Evolutionary conservation across 192 early-diverging fungal genomes (phyloP).

Genomic region (Gamsiella multidivaricata): DNA sequence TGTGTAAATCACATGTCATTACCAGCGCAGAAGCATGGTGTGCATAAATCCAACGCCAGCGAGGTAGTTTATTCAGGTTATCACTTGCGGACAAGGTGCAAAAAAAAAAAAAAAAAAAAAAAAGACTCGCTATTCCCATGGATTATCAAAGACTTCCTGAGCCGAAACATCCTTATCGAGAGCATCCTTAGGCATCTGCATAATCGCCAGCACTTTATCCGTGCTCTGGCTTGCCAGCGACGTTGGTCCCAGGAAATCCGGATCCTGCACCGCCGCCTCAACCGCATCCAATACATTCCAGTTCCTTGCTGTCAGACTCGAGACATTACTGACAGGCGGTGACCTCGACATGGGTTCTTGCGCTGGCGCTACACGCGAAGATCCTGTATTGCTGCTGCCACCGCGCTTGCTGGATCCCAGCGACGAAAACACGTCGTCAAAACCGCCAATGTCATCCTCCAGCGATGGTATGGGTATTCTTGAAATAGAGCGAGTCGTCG

Average conservation of each 20-base stretch:
- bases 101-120: not conserved
- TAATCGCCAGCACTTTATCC: conserved; percentile 57
- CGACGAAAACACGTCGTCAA: conserved; percentile 37
- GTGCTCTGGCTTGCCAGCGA: conserved; percentile 9
- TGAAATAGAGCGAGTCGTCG: not conserved
- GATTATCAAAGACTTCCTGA: conserved; percentile 61
- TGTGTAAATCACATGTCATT: no score
- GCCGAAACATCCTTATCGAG: conserved; percentile 70
- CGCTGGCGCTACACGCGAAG: not conserved
- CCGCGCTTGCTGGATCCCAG: not conserved
- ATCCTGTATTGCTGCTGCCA: not conserved
- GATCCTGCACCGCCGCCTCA: conserved; percentile 37
- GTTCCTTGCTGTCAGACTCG: not conserved
- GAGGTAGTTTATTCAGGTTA: no score
- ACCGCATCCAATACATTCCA: conserved; percentile 48
- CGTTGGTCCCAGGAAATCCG: conserved; percentile 28
- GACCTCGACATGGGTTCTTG: no score
- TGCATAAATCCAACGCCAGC: no score
- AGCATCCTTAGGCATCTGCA: conserved; percentile 75
- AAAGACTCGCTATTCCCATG: conserved; percentile 45
- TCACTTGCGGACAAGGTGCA: no score
- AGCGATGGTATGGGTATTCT: not conserved
- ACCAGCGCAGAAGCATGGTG: no score
- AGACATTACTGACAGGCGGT: not conserved
- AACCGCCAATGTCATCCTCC: conserved; percentile 35